A percentile compares a stretch with the other conserved stretches of the same genome.
These are phyloP conservation scores for Aspergillus fischeri DNA, from an alignment of 2,329 filamentous ascomycete genomes.

Conservation along the genomic window DNA sequence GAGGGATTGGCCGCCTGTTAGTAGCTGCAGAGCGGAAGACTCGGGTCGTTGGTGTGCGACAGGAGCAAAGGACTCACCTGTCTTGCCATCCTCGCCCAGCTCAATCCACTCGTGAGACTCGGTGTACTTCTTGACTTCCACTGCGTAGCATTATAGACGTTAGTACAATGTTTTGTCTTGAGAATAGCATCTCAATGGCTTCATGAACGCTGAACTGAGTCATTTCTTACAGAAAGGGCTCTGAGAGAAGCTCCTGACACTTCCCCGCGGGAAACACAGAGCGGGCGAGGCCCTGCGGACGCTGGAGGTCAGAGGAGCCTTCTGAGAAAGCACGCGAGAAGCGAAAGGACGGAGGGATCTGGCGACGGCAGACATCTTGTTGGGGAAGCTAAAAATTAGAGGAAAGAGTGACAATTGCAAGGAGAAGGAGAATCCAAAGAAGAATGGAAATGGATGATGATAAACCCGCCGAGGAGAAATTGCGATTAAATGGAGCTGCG, in stretches of 20 bases:
- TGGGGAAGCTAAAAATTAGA: conserved; percentile 6
- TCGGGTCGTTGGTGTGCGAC: background rate
- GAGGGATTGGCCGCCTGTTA: background rate
- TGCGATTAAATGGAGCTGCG: conserved; percentile 21
- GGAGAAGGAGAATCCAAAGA: conserved; percentile 4
- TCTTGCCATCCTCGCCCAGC: conserved; percentile 74
- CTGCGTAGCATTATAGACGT: conserved; percentile 31
- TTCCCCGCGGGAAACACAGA: conserved; percentile 41
- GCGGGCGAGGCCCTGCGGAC: conserved; percentile 29
- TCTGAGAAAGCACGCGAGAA: conserved; percentile 34
- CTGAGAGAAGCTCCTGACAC: conserved; percentile 38
- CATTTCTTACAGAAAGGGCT: conserved; percentile 35
- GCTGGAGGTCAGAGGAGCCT: conserved; percentile 27
- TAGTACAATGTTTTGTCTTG: conserved; percentile 15
- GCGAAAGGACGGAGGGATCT: conserved; percentile 34
- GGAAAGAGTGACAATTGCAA: conserved; percentile 13
- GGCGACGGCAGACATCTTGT: conserved; percentile 37
- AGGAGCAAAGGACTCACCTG: conserved; percentile 45
- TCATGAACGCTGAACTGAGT: conserved; percentile 2
- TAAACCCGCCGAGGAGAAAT: conserved; percentile 6
- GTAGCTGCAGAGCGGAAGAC: background rate
- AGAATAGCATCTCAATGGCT: conserved; percentile 4
- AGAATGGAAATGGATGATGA: background rate
- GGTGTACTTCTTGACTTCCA: conserved; percentile 71
- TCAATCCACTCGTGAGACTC: conserved; percentile 99